Evolutionary conservation across 768 basidiomycete species (phyloP).

Genomic region (Clathrus columnatus): DNA sequence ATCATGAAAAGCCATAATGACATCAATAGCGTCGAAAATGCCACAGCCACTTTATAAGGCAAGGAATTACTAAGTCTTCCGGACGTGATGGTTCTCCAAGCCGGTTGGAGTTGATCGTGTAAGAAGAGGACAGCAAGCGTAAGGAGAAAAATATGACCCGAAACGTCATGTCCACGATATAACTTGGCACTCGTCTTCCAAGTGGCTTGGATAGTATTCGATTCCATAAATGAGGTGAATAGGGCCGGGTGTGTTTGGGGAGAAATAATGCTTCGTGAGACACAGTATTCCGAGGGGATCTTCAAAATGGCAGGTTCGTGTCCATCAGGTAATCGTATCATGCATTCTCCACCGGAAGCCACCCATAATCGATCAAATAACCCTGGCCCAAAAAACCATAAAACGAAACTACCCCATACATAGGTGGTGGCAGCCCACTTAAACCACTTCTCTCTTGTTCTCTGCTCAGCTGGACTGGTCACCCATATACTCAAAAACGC

Average conservation of each 20-base stretch:
- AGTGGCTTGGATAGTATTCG: conserved; percentile 30
- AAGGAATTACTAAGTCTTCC: conserved; percentile 23
- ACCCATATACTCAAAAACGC: conserved; percentile 52
- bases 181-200: conserved; percentile 42
- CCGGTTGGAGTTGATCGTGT: conserved; percentile 59
- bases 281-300: conserved; percentile 54
- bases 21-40: conserved; percentile 39
- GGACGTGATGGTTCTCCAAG: conserved; percentile 15
- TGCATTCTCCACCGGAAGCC: conserved; percentile 68
- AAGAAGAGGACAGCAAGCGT: conserved; percentile 74
- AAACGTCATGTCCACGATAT: conserved; percentile 82
- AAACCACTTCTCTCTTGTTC: conserved; percentile 33
- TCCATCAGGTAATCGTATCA: conserved; percentile 44
- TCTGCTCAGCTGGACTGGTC: conserved; percentile 42
- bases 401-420: conserved; percentile 67
- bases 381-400: conserved; percentile 85
- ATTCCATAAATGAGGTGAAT: conserved; percentile 37
- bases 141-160: conserved; percentile 88
- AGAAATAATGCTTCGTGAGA: conserved; percentile 40
- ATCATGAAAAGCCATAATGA: conserved; percentile 64
- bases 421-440: conserved; percentile 53
- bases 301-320: conserved; percentile 37
- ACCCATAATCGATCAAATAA: conserved; percentile 58
- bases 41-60: conserved; percentile 41
- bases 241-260: conserved; percentile 54